Evolutionary conservation across 225 moss, liverwort and hornwort genomes (phyloP).

Genomic region (Climacium dendroides): DNA sequence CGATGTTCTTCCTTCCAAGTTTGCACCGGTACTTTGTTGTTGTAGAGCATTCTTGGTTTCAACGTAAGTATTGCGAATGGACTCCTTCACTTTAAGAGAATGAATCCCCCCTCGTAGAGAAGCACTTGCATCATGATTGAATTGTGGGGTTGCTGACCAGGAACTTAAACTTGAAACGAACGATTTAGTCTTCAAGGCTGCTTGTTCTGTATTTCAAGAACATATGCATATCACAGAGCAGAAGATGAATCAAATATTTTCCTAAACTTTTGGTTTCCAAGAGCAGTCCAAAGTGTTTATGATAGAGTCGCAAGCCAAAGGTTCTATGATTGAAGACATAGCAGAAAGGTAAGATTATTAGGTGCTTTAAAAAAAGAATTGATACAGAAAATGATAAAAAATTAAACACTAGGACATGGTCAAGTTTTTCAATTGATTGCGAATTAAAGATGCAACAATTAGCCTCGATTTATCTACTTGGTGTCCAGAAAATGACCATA

Average conservation of each 20-base stretch:
- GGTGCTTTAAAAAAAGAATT: neutral
- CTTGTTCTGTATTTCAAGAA: conserved; percentile 44
- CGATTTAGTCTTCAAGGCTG: conserved; percentile 53
- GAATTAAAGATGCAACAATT: neutral
- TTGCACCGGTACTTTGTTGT: conserved; percentile 3
- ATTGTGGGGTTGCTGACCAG: conserved; percentile 45
- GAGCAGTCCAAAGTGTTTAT: neutral
- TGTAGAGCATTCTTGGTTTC: conserved; percentile 39
- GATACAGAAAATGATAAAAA: neutral
- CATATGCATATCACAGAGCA: neutral
- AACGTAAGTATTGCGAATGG: conserved; percentile 35
- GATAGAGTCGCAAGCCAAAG: neutral
- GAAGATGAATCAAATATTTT: neutral
- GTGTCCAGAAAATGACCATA: neutral
- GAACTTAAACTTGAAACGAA: conserved; percentile 65
- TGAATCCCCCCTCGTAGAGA: conserved; percentile 34
- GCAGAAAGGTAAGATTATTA: neutral
- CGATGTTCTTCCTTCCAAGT: conserved; percentile 20
- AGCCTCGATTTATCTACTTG: neutral
- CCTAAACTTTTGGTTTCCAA: neutral
- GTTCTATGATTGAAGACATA: neutral
- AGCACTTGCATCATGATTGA: conserved; percentile 36
- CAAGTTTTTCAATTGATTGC: neutral
- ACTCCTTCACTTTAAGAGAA: conserved; percentile 51
- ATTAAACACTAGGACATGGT: neutral